These are phyloP conservation scores for Gardenia jasminoides DNA, from an alignment of 257 asterid genomes.

Conservation along the genomic window DNA sequence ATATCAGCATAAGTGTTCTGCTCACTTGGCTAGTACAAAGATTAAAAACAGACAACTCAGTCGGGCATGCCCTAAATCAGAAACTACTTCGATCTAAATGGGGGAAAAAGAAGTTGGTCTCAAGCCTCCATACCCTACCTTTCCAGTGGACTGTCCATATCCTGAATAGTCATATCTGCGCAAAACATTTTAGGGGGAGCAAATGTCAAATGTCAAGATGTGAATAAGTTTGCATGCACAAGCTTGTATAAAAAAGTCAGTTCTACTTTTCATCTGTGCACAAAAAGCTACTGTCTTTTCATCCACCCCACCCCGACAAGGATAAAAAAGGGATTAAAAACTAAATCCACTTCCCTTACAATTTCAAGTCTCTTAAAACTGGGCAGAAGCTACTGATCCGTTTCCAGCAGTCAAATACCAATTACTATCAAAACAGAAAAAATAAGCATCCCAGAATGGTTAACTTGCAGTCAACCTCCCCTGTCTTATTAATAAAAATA, in stretches of 20 bases:
- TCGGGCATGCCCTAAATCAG: constrained; percentile 5
- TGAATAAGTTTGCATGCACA: neutral
- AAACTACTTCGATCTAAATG: too few species aligned
- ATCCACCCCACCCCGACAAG: neutral
- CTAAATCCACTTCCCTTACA: neutral
- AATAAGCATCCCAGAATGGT: neutral
- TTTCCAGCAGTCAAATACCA: neutral
- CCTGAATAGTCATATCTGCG: constrained; percentile 94
- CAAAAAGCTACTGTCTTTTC: neutral
- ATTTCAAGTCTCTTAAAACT: neutral
- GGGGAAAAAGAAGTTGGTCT: neutral
- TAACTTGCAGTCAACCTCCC: neutral
- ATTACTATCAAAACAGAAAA: neutral
- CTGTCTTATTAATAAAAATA: too few species aligned
- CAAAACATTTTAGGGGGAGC: neutral
- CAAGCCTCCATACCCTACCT: constrained; percentile 49
- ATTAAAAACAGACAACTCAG: constrained; percentile 25
- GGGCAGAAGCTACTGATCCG: neutral
- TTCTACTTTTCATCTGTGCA: neutral
- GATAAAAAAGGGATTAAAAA: neutral
- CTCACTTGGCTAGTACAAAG: constrained; percentile 71
- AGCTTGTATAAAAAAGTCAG: neutral
- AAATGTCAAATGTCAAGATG: neutral
- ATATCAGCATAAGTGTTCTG: constrained; percentile 89
- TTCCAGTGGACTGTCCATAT: constrained; percentile 88